A percentile compares a stretch with the other conserved stretches of the same genome.
These are phyloP conservation scores for Domatiomyces globalis DNA, from an alignment of 2,329 filamentous ascomycete species.

Conservation along the genomic window DNA sequence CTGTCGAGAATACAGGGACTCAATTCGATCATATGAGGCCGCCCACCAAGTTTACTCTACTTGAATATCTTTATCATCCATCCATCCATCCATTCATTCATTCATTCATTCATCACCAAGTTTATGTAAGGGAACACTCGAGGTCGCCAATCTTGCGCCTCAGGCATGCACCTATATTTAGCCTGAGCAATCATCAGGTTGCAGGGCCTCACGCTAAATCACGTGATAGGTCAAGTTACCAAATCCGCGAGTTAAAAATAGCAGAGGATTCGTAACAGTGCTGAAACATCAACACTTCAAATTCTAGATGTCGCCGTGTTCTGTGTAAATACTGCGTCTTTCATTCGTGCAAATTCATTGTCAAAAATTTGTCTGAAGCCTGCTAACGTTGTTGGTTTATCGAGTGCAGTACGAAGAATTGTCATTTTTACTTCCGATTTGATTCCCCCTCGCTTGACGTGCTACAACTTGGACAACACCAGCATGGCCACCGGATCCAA, in stretches of 20 bases:
- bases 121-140: too few relatives aligned
- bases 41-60: too few relatives aligned
- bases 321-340: background rate
- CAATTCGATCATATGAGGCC: too few relatives aligned
- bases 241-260: too few relatives aligned
- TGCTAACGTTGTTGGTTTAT: background rate
- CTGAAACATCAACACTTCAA: too few relatives aligned
- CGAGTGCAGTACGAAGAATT: background rate
- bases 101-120: too few relatives aligned
- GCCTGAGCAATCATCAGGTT: too few relatives aligned
- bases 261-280: too few relatives aligned
- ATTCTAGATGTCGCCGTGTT: background rate
- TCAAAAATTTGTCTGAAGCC: background rate
- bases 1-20: too few relatives aligned
- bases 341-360: background rate
- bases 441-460: too few relatives aligned
- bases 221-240: too few relatives aligned
- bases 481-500: constrained; percentile 13
- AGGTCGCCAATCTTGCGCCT: background rate
- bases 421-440: background rate
- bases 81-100: background rate
- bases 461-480: background rate
- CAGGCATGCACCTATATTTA: background rate
- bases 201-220: too few relatives aligned
- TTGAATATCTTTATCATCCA: background rate